A percentile compares a stretch with the other conserved stretches of the same genome.
phyloP scores from a whole-genome alignment of 2,329 filamentous ascomycete genomes.

The Westerdykella sp. region DNA sequence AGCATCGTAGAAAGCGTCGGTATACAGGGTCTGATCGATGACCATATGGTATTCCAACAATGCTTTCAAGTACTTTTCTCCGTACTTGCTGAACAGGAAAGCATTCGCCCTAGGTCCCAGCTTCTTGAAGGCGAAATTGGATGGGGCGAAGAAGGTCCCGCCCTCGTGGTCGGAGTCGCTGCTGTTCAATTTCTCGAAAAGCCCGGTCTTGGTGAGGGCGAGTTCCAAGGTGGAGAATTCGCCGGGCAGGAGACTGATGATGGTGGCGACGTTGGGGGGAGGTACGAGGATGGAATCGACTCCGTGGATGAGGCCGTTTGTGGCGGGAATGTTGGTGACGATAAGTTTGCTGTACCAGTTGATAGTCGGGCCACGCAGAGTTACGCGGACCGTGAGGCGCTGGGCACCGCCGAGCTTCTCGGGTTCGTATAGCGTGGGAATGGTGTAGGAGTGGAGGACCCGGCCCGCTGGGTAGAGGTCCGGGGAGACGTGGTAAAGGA shows the following conservation, averaged over 20 bases:
- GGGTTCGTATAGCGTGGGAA: slow-evolving; percentile 63
- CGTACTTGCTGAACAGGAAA: slow-evolving; percentile 75
- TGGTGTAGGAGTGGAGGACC: slow-evolving; percentile 65
- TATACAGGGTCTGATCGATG: slow-evolving; percentile 70
- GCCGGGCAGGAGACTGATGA: slow-evolving; percentile 59
- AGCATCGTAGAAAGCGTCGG: slow-evolving; percentile 67
- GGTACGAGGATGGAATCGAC: slow-evolving; percentile 71
- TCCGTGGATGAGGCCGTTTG: slow-evolving; percentile 76
- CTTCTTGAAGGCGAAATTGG: slow-evolving; percentile 70
- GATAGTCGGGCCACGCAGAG: slow-evolving; percentile 58
- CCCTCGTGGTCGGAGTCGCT: slow-evolving; percentile 49
- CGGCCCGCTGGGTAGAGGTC: slow-evolving; percentile 60
- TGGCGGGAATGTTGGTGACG: slow-evolving; percentile 62
- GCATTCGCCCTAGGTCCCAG: slow-evolving; percentile 69
- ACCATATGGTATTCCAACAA: slow-evolving; percentile 75
- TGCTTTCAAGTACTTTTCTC: slow-evolving; percentile 68
- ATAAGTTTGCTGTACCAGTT: slow-evolving; percentile 73
- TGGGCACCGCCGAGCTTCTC: slow-evolving; percentile 53
- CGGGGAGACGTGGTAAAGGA: slow-evolving; percentile 69
- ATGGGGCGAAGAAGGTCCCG: slow-evolving; percentile 73
- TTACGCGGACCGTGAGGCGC: slow-evolving; percentile 63
- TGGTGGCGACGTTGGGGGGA: slow-evolving; percentile 58
- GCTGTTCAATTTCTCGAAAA: slow-evolving; percentile 55
- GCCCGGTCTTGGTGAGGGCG: slow-evolving; percentile 66
- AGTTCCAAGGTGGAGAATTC: slow-evolving; percentile 75